A percentile compares a stretch with the other conserved stretches of the same genome.
These are phyloP conservation scores for Zasmidium angulare DNA, from an alignment of 2,329 filamentous ascomycete species.

Conservation along the genomic window DNA sequence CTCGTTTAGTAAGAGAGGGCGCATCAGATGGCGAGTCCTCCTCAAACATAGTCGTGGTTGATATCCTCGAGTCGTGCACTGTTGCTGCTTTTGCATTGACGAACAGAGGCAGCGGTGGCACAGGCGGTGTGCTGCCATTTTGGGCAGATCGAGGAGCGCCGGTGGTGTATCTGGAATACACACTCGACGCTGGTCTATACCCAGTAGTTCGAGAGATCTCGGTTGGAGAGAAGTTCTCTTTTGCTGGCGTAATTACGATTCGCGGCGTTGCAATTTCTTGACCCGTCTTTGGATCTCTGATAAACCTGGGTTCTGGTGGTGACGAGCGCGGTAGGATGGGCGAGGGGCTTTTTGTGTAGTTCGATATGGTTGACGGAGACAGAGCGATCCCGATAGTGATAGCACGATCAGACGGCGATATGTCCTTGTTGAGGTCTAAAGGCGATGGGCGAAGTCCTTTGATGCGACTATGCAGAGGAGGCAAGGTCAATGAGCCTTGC, in stretches of 20 bases:
- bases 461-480: constrained; percentile 24
- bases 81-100: constrained; percentile 20
- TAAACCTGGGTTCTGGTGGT: not conserved
- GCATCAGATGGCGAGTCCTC: constrained; percentile 45
- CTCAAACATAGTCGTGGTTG: constrained; percentile 40
- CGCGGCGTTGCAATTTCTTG: constrained; percentile 43
- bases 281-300: constrained; percentile 3
- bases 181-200: constrained; percentile 54
- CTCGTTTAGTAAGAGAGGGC: not conserved
- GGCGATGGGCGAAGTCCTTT: constrained; percentile 29
- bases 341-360: constrained; percentile 39
- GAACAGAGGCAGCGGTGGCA: constrained; percentile 56
- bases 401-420: constrained; percentile 68
- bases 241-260: constrained; percentile 55
- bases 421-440: constrained; percentile 42
- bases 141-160: constrained; percentile 19
- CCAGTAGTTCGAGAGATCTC: constrained; percentile 40
- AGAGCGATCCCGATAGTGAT: constrained; percentile 72
- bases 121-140: constrained; percentile 53
- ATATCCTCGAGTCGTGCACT: constrained; percentile 30
- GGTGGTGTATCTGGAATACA: constrained; percentile 60
- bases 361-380: constrained; percentile 54
- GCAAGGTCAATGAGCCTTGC: not conserved
- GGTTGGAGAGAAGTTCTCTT: constrained; percentile 55
- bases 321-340: constrained; percentile 5